phyloP scores from a whole-genome alignment of 805 yeast genomes.

The Kuraishia piskuri region DNA sequence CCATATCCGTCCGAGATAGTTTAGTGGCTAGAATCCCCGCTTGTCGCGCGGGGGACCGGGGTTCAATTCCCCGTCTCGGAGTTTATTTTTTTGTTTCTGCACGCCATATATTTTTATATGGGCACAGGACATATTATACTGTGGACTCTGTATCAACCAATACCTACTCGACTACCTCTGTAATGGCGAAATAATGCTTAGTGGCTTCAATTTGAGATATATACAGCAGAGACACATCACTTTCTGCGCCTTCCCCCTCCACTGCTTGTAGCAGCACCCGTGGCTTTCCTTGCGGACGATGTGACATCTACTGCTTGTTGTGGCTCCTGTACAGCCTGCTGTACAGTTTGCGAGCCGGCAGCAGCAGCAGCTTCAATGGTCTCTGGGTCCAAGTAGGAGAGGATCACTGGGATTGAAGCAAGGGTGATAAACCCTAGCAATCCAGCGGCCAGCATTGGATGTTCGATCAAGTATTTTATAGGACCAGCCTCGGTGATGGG shows the following conservation, averaged over 20 bases:
- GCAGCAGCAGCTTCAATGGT: conserved; percentile 16
- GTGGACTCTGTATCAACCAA: too few species aligned
- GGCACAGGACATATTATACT: too few species aligned
- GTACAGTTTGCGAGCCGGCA: conserved; percentile 1
- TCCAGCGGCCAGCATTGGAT: conserved; percentile 8
- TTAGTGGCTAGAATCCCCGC: conserved; percentile 32
- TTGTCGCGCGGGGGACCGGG: conserved; percentile 33
- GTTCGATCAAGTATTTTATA: conserved; percentile 10
- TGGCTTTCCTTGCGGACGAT: background rate
- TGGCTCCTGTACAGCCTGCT: background rate
- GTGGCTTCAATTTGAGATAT: too few species aligned
- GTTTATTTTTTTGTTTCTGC: conserved; percentile 7
- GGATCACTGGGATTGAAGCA: conserved; percentile 14
- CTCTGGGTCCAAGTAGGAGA: conserved; percentile 18
- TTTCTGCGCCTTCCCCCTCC: background rate
- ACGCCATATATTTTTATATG: background rate
- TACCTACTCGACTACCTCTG: too few species aligned
- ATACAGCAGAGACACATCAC: background rate
- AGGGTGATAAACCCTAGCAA: conserved; percentile 6
- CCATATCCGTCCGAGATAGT: conserved; percentile 24
- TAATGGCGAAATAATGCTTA: too few species aligned
- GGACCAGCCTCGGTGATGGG: conserved; percentile 13
- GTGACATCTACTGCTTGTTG: background rate
- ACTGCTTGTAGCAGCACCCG: background rate
- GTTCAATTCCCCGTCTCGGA: conserved; percentile 34